A percentile compares a stretch with the other conserved stretches of the same genome.
These are phyloP conservation scores for Aphanomyces astaci DNA, from an alignment of 352 stramenopile species.

Conservation along the genomic window DNA sequence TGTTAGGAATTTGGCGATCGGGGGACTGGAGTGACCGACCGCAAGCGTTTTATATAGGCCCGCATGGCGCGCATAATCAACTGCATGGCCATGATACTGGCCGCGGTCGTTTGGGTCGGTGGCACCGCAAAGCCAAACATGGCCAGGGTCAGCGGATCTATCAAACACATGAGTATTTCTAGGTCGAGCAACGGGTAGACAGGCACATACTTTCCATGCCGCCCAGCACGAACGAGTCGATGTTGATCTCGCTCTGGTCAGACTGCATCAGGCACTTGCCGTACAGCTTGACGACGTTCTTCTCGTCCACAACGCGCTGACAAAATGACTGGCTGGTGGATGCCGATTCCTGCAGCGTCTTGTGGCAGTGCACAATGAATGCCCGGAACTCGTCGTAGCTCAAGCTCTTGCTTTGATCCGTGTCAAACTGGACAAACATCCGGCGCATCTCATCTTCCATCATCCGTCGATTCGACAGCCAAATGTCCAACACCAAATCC, in stretches of 20 bases:
- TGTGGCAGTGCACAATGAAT: conserved; percentile 15
- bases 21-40: neutral
- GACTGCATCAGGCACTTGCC: conserved; percentile 24
- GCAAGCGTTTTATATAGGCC: conserved; percentile 11
- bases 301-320: conserved; percentile 2
- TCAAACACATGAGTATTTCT: neutral
- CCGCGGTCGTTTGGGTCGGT: conserved; percentile 16
- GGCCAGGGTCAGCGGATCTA: conserved; percentile 18
- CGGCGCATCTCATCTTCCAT: conserved; percentile 19
- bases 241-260: conserved; percentile 17
- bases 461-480: neutral
- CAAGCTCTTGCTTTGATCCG: conserved; percentile 15
- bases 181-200: neutral
- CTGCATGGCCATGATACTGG: conserved; percentile 8
- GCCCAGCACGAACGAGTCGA: conserved; percentile 22
- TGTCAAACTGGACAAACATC: conserved; percentile 22
- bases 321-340: neutral
- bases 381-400: conserved; percentile 22
- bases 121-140: conserved; percentile 20
- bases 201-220: conserved; percentile 17
- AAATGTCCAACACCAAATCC: conserved; percentile 17
- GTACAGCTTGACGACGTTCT: conserved; percentile 21
- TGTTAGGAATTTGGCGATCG: too few species aligned
- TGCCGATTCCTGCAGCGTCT: neutral
- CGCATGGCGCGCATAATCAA: conserved; percentile 12